A percentile compares a stretch with the other conserved stretches of the same genome.
Evolutionary conservation across 768 basidiomycete species (phyloP).

Genomic region (Psilocybe cyanescens): DNA sequence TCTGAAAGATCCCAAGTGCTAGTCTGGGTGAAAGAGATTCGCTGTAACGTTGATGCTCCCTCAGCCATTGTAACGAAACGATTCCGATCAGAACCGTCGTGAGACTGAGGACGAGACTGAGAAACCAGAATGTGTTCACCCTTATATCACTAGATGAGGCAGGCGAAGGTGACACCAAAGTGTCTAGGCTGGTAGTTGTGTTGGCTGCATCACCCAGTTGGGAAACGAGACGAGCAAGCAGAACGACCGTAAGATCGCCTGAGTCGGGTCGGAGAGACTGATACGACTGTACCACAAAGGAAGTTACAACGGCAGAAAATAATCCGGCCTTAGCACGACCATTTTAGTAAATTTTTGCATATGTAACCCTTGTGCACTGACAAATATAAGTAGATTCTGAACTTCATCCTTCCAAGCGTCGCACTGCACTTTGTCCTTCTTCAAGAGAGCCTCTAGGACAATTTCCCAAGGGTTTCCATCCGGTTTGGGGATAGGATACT

Average conservation of each 20-base stretch:
- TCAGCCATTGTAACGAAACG: slow-evolving; percentile 4
- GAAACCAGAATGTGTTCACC: slow-evolving; percentile 5
- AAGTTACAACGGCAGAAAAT: slow-evolving; percentile 22
- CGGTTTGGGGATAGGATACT: not conserved
- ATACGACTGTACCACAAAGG: slow-evolving; percentile 23
- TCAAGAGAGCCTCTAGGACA: slow-evolving; percentile 37
- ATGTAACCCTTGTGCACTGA: not conserved
- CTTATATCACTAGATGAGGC: not conserved
- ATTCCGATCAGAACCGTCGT: slow-evolving; percentile 5
- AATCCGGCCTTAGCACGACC: slow-evolving; percentile 18
- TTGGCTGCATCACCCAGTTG: not conserved
- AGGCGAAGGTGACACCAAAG: not conserved
- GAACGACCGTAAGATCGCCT: slow-evolving; percentile 3
- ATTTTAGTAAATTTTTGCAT: too few relatives aligned
- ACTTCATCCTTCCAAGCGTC: slow-evolving; percentile 72
- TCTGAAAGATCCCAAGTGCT: slow-evolving; percentile 1
- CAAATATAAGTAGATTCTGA: slow-evolving; percentile 44
- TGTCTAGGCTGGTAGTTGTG: not conserved
- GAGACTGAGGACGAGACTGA: slow-evolving; percentile 5
- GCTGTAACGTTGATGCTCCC: slow-evolving; percentile 3
- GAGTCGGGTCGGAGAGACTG: slow-evolving; percentile 18
- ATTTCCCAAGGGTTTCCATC: not conserved
- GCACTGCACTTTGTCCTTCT: slow-evolving; percentile 87
- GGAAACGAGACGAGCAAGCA: slow-evolving; percentile 12
- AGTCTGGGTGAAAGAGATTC: not conserved